These are phyloP conservation scores for Fusarium pseudoanthophilum DNA, from an alignment of 2,329 filamentous ascomycete genomes.

Conservation along the genomic window DNA sequence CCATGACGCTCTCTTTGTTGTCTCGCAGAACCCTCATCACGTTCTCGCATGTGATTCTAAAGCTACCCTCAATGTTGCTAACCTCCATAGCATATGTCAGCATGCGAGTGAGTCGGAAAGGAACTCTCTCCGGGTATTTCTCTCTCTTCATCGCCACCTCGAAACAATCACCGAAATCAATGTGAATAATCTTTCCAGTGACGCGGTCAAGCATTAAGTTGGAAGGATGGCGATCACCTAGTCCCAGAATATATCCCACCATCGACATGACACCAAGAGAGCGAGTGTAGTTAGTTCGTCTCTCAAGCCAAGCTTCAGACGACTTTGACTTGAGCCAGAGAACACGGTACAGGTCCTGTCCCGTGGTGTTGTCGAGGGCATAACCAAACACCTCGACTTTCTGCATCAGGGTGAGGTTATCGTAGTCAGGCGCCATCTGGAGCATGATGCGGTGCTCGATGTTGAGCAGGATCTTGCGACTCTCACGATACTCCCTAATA, in stretches of 20 bases:
- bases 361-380: slow-evolving; percentile 98
- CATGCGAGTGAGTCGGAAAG: slow-evolving; percentile 98
- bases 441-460: slow-evolving; percentile 99
- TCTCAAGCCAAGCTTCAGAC: slow-evolving; percentile 96
- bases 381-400: slow-evolving; percentile 99
- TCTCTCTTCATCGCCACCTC: slow-evolving; percentile 99
- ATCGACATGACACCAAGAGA: slow-evolving; percentile 99
- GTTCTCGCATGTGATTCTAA: slow-evolving; percentile 97
- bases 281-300: slow-evolving; percentile 97
- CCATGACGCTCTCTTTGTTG: slow-evolving; percentile 99
- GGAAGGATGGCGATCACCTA: slow-evolving; percentile 96
- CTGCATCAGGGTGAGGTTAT: slow-evolving; percentile 98
- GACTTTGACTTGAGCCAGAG: slow-evolving; percentile 99
- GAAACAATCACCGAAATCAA: slow-evolving; percentile 99
- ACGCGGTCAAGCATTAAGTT: slow-evolving; percentile 97
- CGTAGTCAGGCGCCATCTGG: slow-evolving; percentile 99
- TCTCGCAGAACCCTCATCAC: slow-evolving; percentile 96
- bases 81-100: slow-evolving; percentile 99
- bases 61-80: slow-evolving; percentile 98
- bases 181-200: slow-evolving; percentile 97
- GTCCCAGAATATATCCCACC: slow-evolving; percentile 98
- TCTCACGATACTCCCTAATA: slow-evolving; percentile 97
- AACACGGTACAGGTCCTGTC: slow-evolving; percentile 97
- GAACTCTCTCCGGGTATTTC: slow-evolving; percentile 97
- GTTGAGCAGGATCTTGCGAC: slow-evolving; percentile 95